Base-by-base conservation (phyloP, 768 basidiomycete species). In the Xerocomus spinulosus region DNA sequence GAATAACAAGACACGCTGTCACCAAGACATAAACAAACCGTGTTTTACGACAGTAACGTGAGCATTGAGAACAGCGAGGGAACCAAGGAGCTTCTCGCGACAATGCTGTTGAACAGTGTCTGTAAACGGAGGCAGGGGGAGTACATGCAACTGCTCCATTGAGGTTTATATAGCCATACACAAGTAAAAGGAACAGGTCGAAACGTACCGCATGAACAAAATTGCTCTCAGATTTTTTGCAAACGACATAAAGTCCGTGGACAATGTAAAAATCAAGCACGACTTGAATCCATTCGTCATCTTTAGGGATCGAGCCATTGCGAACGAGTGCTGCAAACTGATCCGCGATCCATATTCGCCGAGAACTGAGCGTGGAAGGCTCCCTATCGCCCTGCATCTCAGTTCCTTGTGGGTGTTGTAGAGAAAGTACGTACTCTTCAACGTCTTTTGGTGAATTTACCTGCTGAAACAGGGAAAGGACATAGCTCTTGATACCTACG, bases 301-400 rank as follows among this genome's bases (percentile, higher is more conserved):
- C 74, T 61, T 89, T 92, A 4, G 85, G 88, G 39, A 94, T 78
- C 1, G 81, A 76, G 12, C 82, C 80, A 60, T 92, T 93, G 34
- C 84, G 83, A 53, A 94, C 72, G 25, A 96, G 79, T 4, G 80
- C 76, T 13, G 78, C 73, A 17, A 96, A 72, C 67, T 98, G 95
- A 39, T 96, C 92, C 41, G 88, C 76, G 26, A 90, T 80, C 95
- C 95, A 99, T 23, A 67, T 64, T 47, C 92, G 72, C 46, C 83
- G 76, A 3, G 77, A 71, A 50, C 81, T 79, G 21, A 80, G 68
- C 10, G 68, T 68, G 42, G 72, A 55, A 49, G 79, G 74, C 34
- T 68, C 58, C 47, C 81, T 81, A 49, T 42, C 36, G 17, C n/a
- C 37, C 47, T 52, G 26, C 18, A 52, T 48, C 33, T 64, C 48